A percentile compares a stretch with the other conserved stretches of the same genome.
Conservation (phyloP, 1,139 yeast species). For the Lodderomyces elongisporus region DNA sequence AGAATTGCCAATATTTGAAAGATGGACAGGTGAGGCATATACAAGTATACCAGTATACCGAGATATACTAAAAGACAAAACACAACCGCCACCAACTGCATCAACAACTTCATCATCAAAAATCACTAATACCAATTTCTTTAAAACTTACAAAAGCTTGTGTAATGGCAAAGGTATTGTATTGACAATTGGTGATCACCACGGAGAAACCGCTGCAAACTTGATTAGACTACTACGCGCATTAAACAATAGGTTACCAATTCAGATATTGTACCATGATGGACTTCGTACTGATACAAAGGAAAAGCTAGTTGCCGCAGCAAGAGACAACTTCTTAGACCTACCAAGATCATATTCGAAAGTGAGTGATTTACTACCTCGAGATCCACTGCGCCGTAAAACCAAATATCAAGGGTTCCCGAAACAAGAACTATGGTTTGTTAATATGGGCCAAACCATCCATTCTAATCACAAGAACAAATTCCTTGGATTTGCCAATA, state of each 20-base stretch:
- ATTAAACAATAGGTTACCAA: constrained; percentile 43
- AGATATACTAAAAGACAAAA: constrained; percentile 10
- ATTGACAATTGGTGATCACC: constrained; percentile 40
- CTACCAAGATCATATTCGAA: constrained; percentile 23
- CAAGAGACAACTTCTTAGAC: constrained; percentile 21
- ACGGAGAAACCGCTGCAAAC: constrained; percentile 40
- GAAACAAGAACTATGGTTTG: constrained; percentile 35
- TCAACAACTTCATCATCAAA: constrained; percentile 7
- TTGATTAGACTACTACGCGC: constrained; percentile 44
- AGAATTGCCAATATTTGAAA: constrained; percentile 36
- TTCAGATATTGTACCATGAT: constrained; percentile 49
- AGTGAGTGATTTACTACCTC: constrained; percentile 21
- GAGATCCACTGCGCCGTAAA: constrained; percentile 16
- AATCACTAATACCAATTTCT: constrained; percentile 18
- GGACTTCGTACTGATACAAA: constrained; percentile 20
- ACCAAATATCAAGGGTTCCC: constrained; percentile 20
- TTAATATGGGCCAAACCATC: constrained; percentile 25
- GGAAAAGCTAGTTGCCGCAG: constrained; percentile 23
- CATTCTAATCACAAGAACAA: constrained; percentile 20
- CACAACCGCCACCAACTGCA: neutral
- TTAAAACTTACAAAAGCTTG: constrained; percentile 31
- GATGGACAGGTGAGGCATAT: constrained; percentile 41
- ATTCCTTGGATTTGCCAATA: constrained; percentile 25
- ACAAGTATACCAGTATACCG: constrained; percentile 36
- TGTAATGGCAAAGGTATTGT: constrained; percentile 50